phyloP scores from a whole-genome alignment of 257 asterid species.

The Cinchona pubescens region DNA sequence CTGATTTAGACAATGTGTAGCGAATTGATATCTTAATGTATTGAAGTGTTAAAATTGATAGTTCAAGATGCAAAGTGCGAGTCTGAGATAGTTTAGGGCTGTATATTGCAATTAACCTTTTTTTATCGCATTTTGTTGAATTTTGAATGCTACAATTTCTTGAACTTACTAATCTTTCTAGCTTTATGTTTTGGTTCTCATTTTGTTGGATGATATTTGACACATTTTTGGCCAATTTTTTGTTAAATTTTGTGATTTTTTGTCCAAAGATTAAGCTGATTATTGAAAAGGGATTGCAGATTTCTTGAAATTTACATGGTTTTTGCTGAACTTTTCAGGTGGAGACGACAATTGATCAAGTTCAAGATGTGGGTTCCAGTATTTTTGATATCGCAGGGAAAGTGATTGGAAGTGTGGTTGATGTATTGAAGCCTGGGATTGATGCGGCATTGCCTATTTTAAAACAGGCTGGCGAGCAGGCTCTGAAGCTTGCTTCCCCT shows the following conservation, averaged over 20 bases:
- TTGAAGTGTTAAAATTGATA: too few relatives aligned
- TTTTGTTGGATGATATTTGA: neutral
- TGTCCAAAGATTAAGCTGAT: neutral
- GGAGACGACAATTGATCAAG: slow-evolving; percentile 68
- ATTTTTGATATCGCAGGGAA: slow-evolving; percentile 46
- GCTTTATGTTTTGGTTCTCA: neutral
- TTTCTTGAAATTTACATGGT: neutral
- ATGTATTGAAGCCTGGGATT: slow-evolving; percentile 71
- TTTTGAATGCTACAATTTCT: neutral
- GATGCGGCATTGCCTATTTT: slow-evolving; percentile 64
- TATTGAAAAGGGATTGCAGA: neutral
- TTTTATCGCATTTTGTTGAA: slow-evolving; percentile 16
- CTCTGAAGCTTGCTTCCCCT: slow-evolving; percentile 78
- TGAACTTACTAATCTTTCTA: neutral
- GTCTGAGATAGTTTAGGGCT: too few relatives aligned
- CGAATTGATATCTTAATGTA: too few relatives aligned
- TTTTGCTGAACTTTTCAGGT: slow-evolving; percentile 44
- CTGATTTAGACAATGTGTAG: too few relatives aligned
- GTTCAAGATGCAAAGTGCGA: too few relatives aligned
- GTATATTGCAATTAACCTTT: too few relatives aligned
- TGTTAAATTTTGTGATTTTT: neutral
- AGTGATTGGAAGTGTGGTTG: slow-evolving; percentile 58
- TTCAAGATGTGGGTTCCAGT: slow-evolving; percentile 56
- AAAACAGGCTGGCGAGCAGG: slow-evolving; percentile 71
- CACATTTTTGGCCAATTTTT: neutral